Percentiles rank a stretch among this genome's conserved stretches.
These are phyloP conservation scores for Wickerhamiella brachini DNA, from an alignment of 805 yeast genomes.

Conservation along the genomic window DNA sequence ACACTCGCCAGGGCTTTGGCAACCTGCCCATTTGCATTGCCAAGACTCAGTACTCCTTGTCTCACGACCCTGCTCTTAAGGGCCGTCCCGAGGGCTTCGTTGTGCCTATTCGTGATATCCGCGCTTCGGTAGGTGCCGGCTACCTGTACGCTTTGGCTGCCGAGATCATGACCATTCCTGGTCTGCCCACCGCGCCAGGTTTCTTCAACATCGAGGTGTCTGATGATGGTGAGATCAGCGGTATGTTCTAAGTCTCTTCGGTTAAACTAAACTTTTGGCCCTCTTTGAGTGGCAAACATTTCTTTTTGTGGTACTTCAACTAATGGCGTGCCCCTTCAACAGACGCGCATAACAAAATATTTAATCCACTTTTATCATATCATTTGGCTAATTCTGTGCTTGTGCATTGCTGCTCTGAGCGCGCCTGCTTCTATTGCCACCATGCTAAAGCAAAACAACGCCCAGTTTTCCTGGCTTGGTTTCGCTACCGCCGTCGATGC, in stretches of 20 bases:
- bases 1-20: conserved; percentile 77
- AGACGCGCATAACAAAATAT: background rate
- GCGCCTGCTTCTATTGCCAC: no score
- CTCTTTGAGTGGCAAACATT: background rate
- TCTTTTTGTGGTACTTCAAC: background rate
- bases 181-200: conserved; percentile 90
- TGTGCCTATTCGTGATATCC: conserved; percentile 87
- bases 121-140: conserved; percentile 94
- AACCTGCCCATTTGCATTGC: conserved; percentile 93
- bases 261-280: background rate
- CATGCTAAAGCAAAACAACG: conserved; percentile 57
- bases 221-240: conserved; percentile 83
- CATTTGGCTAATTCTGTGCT: background rate
- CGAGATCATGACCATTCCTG: conserved; percentile 95
- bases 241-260: conserved; percentile 44
- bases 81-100: conserved; percentile 93
- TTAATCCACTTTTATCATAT: background rate
- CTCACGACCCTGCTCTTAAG: conserved; percentile 85
- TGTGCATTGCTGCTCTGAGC: background rate
- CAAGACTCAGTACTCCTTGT: conserved; percentile 90
- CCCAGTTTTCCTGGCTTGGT: conserved; percentile 70
- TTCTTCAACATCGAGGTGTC: conserved; percentile 94
- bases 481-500: conserved; percentile 68
- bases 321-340: background rate
- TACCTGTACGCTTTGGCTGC: conserved; percentile 93